A percentile compares a stretch with the other conserved stretches of the same genome.
Evolutionary conservation across 345 rosid genomes (phyloP).

Genomic region (Linum usitatissimum): DNA sequence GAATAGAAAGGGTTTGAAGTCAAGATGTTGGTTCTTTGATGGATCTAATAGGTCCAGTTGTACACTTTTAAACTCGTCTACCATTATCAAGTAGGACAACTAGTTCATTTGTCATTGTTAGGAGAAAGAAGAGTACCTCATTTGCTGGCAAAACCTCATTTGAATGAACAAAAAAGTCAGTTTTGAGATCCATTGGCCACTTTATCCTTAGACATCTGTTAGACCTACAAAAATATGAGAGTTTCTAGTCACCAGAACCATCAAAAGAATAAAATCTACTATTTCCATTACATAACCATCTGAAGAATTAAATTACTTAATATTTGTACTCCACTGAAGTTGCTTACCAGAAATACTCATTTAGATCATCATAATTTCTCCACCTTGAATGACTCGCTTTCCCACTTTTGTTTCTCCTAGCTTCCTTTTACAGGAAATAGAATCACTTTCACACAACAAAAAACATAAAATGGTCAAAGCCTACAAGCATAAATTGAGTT

Average conservation of each 20-base stretch:
- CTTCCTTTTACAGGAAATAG: slow-evolving; percentile 54
- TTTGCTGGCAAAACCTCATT: slow-evolving; percentile 28
- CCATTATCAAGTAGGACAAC: too few relatives aligned
- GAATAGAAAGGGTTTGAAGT: too few relatives aligned
- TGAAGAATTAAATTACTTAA: slow-evolving; percentile 9
- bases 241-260: slow-evolving; percentile 7
- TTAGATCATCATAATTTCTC: slow-evolving; percentile 97
- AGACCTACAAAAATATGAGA: slow-evolving; percentile 44
- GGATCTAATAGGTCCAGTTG: too few relatives aligned
- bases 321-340: slow-evolving; percentile 3
- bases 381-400: slow-evolving; percentile 89
- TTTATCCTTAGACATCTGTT: slow-evolving; percentile 46
- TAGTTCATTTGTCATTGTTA: background rate
- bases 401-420: slow-evolving; percentile 64
- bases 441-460: slow-evolving; percentile 12
- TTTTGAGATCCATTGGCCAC: slow-evolving; percentile 61
- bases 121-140: slow-evolving; percentile 27
- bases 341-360: slow-evolving; percentile 93
- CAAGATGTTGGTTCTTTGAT: too few relatives aligned
- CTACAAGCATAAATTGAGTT: background rate
- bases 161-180: slow-evolving; percentile 63
- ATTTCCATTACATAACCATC: background rate
- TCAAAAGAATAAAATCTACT: background rate
- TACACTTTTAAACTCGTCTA: too few relatives aligned
- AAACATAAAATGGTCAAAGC: background rate